phyloP scores from a whole-genome alignment of 2,329 filamentous ascomycete genomes.

The Hirsutella rhossiliensis region DNA sequence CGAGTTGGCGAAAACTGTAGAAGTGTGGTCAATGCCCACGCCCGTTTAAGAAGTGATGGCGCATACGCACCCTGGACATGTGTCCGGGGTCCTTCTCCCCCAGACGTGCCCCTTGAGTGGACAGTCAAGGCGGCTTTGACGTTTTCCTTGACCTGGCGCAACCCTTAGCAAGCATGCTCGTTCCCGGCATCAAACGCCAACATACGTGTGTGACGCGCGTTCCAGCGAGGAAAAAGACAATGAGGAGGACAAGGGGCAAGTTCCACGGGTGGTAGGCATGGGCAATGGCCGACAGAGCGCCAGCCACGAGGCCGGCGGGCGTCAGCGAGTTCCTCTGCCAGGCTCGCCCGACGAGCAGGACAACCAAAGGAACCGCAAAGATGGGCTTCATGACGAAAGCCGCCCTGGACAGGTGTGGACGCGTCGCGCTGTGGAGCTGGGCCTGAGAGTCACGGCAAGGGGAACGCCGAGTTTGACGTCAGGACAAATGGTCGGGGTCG shows the following conservation, averaged over 20 bases:
- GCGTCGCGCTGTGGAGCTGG: not conserved
- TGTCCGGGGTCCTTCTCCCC: conserved; percentile 72
- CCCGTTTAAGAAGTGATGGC: not conserved
- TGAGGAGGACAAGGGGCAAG: conserved; percentile 73
- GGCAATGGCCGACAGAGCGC: conserved; percentile 58
- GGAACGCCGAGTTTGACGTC: not conserved
- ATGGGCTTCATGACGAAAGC: conserved; percentile 38
- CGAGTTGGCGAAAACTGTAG: conserved; percentile 70
- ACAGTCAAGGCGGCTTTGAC: conserved; percentile 75
- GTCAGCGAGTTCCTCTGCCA: conserved; percentile 69
- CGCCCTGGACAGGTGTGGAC: not conserved
- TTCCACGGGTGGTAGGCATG: conserved; percentile 93
- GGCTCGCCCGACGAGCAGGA: conserved; percentile 53
- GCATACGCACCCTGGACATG: conserved; percentile 56
- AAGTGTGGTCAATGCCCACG: not conserved
- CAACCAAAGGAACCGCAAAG: conserved; percentile 44
- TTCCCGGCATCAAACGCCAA: not conserved
- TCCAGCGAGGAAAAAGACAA: conserved; percentile 77
- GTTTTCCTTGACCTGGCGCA: conserved; percentile 66
- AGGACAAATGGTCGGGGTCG: not conserved
- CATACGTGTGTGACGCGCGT: conserved; percentile 70
- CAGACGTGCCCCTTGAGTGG: conserved; percentile 57
- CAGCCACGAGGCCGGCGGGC: conserved; percentile 58
- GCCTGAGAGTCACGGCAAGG: not conserved
- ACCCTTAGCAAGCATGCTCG: conserved; percentile 5